A percentile compares a stretch with the other conserved stretches of the same genome.
Evolutionary conservation across 306 rosid species (phyloP).

Genomic region (Quercus cerris): DNA sequence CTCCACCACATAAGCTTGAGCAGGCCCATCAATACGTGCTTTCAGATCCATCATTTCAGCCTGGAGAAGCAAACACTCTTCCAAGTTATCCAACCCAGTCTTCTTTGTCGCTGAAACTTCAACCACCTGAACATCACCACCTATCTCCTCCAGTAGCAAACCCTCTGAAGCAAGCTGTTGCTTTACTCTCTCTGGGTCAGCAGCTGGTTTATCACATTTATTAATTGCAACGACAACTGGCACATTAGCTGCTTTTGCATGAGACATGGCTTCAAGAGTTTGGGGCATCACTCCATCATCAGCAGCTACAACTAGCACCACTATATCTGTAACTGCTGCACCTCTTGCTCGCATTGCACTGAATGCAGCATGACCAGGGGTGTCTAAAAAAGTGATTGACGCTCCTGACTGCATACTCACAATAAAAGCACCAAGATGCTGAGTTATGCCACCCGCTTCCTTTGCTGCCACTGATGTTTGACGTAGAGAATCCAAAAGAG

Average conservation of each 20-base stretch:
- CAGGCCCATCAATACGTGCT: conserved; percentile 90
- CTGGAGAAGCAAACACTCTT: conserved; percentile 86
- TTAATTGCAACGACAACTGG: conserved; percentile 93
- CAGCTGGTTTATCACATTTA: conserved; percentile 97
- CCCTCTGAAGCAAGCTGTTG: conserved; percentile 95
- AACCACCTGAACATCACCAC: conserved; percentile 93
- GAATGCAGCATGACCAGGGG: conserved; percentile 99
- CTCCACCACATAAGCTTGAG: conserved; percentile 99
- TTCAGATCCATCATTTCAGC: conserved; percentile 95
- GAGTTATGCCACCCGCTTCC: conserved; percentile 98
- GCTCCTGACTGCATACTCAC: conserved; percentile 91
- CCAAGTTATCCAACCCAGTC: conserved; percentile 79
- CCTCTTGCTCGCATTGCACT: conserved; percentile 99
- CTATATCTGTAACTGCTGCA: conserved; percentile 91
- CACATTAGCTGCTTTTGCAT: conserved; percentile 88
- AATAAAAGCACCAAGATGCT: conserved; percentile 95
- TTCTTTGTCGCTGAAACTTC: conserved; percentile 74
- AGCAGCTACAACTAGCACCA: conserved; percentile 93
- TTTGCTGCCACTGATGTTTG: conserved; percentile 91
- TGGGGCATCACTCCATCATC: conserved; percentile 99
- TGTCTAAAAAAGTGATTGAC: conserved; percentile 87
- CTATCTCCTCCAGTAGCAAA: conserved; percentile 90
- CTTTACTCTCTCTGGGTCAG: conserved; percentile 84
- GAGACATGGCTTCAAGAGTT: conserved; percentile 89
- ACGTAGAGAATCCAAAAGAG: conserved; percentile 90